Conservation (phyloP, 2,329 filamentous ascomycete species). For the Arachnomyces sp. region DNA sequence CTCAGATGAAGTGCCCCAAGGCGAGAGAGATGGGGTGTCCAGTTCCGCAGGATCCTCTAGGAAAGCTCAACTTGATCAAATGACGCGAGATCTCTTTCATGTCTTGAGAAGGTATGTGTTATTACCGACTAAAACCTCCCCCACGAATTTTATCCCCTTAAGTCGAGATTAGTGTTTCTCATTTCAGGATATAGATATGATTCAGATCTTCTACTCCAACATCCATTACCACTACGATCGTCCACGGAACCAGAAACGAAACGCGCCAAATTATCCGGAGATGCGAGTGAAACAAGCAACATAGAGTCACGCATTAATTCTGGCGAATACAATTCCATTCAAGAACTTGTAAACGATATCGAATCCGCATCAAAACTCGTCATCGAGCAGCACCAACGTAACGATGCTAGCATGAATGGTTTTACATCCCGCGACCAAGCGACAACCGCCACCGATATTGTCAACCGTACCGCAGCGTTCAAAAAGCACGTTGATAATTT, state of each 20-base stretch:
- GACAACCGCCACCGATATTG: conserved; percentile 26
- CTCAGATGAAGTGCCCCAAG: conserved; percentile 22
- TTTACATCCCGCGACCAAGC: conserved; percentile 15
- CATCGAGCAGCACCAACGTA: conserved; percentile 27
- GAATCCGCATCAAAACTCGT: conserved; percentile 31
- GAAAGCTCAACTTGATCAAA: conserved; percentile 26
- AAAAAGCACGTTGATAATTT: conserved; percentile 57
- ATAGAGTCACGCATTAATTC: conserved; percentile 32
- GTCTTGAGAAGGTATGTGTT: conserved; percentile 25
- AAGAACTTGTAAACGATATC: conserved; percentile 37
- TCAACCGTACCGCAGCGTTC: conserved; percentile 48
- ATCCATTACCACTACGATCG: conserved; percentile 27
- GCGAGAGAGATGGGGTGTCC: conserved; percentile 15
- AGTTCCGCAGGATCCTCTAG: conserved; percentile 14
- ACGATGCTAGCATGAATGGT: conserved; percentile 17
- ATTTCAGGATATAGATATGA: conserved; percentile 29
- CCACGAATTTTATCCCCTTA: not conserved
- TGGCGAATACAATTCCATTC: conserved; percentile 32
- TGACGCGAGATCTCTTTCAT: conserved; percentile 28
- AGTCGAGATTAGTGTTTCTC: not conserved
- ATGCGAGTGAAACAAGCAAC: conserved; percentile 25
- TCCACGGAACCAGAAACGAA: conserved; percentile 35
- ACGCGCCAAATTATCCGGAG: conserved; percentile 33
- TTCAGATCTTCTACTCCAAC: conserved; percentile 35
- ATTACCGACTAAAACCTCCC: not conserved